phyloP scores from a whole-genome alignment of 1,139 yeast species.

The Candida sojae region DNA sequence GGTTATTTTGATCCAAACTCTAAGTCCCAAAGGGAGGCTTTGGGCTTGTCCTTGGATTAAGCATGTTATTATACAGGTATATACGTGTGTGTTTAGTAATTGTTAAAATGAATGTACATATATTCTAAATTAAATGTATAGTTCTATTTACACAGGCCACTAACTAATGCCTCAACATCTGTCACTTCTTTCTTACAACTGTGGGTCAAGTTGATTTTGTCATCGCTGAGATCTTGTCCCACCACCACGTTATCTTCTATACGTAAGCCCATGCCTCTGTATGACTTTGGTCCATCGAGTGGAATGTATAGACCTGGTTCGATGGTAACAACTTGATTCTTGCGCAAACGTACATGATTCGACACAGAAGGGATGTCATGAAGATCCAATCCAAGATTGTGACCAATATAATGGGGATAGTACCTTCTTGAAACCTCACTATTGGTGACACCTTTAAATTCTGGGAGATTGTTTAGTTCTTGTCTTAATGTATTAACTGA shows the following conservation, averaged over 20 bases:
- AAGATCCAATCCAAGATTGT: conserved; percentile 89
- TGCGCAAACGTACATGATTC: conserved; percentile 48
- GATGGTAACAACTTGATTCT: conserved; percentile 81
- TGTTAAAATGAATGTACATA: too few species aligned
- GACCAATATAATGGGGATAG: conserved; percentile 96
- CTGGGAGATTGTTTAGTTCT: conserved; percentile 69
- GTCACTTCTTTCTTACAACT: conserved; percentile 83
- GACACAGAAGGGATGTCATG: conserved; percentile 77
- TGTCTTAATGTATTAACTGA: conserved; percentile 59
- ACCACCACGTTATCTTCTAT: conserved; percentile 92
- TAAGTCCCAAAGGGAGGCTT: too few species aligned
- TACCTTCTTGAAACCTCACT: conserved; percentile 56
- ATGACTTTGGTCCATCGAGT: conserved; percentile 65
- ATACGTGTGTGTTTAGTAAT: too few species aligned
- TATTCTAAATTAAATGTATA: conserved; percentile 17
- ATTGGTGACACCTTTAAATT: conserved; percentile 52
- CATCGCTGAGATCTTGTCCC: conserved; percentile 52
- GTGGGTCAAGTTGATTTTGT: conserved; percentile 62
- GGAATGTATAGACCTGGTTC: conserved; percentile 97
- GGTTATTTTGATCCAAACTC: too few species aligned
- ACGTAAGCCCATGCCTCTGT: conserved; percentile 88
- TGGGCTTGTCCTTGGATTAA: too few species aligned
- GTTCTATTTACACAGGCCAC: conserved; percentile 38
- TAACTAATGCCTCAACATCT: conserved; percentile 71
- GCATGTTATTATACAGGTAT: too few species aligned